Base-by-base conservation (phyloP, 2,329 filamentous ascomycete genomes). In the Pestalotiopsis sp. region DNA sequence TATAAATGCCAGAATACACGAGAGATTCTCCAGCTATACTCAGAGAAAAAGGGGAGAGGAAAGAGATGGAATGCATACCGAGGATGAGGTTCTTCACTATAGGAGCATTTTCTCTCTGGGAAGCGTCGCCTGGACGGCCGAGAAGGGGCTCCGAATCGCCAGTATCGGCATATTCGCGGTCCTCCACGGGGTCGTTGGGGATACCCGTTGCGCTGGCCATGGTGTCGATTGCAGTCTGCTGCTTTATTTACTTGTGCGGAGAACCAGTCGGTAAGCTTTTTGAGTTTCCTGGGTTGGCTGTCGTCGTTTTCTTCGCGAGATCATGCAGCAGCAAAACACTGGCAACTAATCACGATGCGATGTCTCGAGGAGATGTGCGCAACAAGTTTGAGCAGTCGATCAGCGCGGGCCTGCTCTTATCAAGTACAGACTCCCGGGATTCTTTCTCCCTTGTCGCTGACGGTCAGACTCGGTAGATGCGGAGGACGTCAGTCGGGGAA, bases 121-220 rank as follows among this genome's bases (percentile, higher is more conserved):
- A 87, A 11, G 89, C 93, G 82, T 95, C 93, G 61, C 93, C 93
- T 58, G 90, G 86, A 64, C 85, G 84, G 66, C 91, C 92, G 39
- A 95, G 84, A 66, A 95, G 83, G 72, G 92, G 93, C 75, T 93
- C 90, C 76, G 67, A 74, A 69, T 71, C 76, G 77, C 67, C 74
- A 69, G 78, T 77, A 68, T 81, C 78, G 65, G 81, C 80, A 71
- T 81, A 80, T 49, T 67, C 65, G 31, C 52, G 65, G 56, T 67
- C 65, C 36, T 61, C 65, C 20, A 67, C 65, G 65, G 65, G 56
- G 57, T 80, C 79, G 73, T 91, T 85, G 27, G 91, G 90, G 69
- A 92, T 87, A 67, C 89, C 90, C 45, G 91, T 91, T 67, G 90
- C 86, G 70, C 91, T 93, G 39, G 91, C 87, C 92, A 94, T 94